phyloP scores from a whole-genome alignment of 1,139 yeast species.

The Protomyces inundatus region DNA sequence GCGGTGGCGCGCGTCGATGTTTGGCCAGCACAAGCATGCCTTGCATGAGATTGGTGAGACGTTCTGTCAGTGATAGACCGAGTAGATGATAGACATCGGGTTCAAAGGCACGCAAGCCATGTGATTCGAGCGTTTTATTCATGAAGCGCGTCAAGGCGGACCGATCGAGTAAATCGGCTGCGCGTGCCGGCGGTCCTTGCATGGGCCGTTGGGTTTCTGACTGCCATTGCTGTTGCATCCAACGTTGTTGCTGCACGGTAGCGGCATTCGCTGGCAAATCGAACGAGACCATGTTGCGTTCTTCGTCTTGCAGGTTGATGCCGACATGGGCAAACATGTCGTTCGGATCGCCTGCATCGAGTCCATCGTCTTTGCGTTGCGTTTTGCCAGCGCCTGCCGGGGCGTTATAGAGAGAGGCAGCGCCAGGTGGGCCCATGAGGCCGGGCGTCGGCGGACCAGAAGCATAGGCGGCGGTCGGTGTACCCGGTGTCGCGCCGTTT shows the following conservation, averaged over 20 bases:
- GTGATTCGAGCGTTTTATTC: slow-evolving; percentile 2
- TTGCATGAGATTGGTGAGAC: slow-evolving; percentile 13
- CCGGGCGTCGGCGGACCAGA: slow-evolving; percentile 2
- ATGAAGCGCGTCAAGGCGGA: slow-evolving; percentile 8
- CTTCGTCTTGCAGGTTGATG: slow-evolving; percentile 23
- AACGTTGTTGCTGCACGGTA: not conserved
- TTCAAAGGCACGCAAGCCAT: slow-evolving; percentile 10
- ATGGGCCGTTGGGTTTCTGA: not conserved
- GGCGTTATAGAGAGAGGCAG: not conserved
- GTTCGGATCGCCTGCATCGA: slow-evolving; percentile 23
- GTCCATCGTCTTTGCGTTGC: slow-evolving; percentile 11
- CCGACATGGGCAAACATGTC: slow-evolving; percentile 24
- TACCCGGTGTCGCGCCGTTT: not conserved
- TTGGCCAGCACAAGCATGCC: slow-evolving; percentile 25
- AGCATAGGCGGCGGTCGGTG: not conserved
- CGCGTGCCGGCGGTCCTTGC: slow-evolving; percentile 2
- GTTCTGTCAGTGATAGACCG: slow-evolving; percentile 24
- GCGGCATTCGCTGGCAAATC: slow-evolving; percentile 2
- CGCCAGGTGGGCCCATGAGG: slow-evolving; percentile 16
- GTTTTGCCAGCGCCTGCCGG: not conserved
- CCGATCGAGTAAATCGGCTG: slow-evolving; percentile 12
- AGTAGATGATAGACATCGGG: slow-evolving; percentile 9
- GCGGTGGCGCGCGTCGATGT: slow-evolving; percentile 26
- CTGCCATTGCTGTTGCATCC: not conserved
- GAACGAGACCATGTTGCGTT: slow-evolving; percentile 20